Evolutionary conservation across 495 filamentous ascomycete genomes (phyloP).

Genomic region (Usnea hakonensis): DNA sequence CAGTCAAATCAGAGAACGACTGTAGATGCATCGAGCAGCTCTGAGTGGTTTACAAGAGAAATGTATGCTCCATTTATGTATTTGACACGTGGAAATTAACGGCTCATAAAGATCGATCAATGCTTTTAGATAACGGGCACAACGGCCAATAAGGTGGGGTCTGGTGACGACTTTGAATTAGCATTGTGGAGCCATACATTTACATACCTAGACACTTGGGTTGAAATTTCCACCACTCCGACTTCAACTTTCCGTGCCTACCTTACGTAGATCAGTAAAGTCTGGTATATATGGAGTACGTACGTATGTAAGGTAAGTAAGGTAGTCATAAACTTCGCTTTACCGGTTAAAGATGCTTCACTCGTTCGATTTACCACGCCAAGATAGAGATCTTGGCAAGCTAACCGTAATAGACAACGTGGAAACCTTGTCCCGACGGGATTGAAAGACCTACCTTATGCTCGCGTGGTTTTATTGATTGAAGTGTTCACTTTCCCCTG

Average conservation of each 20-base stretch:
- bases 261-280: no score
- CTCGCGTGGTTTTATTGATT: background rate
- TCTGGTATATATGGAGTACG: background rate
- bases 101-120: background rate
- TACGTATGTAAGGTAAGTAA: background rate
- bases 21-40: background rate
- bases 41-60: background rate
- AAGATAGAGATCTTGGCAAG: conserved; percentile 2
- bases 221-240: background rate
- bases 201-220: background rate
- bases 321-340: background rate
- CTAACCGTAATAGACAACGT: conserved; percentile 5
- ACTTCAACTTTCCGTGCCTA: no score
- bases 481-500: background rate
- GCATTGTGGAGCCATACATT: background rate
- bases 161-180: background rate
- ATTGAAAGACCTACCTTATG: background rate
- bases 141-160: background rate
- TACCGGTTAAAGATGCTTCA: background rate
- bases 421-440: conserved; percentile 12
- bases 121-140: background rate
- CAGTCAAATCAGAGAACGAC: background rate
- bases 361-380: conserved; percentile 3
- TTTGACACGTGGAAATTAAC: background rate
- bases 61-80: background rate